phyloP scores from a whole-genome alignment of 495 filamentous ascomycete genomes.

The Xylaria nigripes region DNA sequence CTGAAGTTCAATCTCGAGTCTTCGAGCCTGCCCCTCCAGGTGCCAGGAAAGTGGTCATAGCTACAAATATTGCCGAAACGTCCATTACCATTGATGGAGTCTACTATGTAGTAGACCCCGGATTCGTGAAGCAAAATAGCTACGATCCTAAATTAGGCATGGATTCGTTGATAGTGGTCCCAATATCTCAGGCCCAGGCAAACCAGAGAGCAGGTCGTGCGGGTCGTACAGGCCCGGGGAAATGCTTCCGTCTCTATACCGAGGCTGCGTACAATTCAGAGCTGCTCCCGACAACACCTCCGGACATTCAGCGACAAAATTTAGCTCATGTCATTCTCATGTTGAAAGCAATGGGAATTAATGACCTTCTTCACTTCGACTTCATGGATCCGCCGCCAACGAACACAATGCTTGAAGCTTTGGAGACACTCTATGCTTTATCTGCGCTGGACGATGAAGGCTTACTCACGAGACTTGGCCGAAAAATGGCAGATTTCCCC shows the following conservation, averaged over 20 bases:
- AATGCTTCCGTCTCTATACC: conserved; percentile 93
- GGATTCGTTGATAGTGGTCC: conserved; percentile 91
- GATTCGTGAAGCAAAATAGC: conserved; percentile 95
- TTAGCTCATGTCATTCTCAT: conserved; percentile 92
- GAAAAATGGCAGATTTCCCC: conserved; percentile 98
- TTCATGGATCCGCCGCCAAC: conserved; percentile 98
- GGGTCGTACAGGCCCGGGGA: conserved; percentile 89
- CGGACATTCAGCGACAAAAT: conserved; percentile 95
- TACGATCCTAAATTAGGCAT: conserved; percentile 97
- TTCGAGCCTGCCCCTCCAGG: conserved; percentile 91
- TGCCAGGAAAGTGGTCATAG: conserved; percentile 90
- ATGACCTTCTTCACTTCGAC: conserved; percentile 93
- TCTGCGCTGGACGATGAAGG: conserved; percentile 94
- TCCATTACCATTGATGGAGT: conserved; percentile 96
- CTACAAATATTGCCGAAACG: conserved; percentile 97
- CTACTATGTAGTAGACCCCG: conserved; percentile 94
- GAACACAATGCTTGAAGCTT: conserved; percentile 92
- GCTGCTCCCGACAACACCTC: conserved; percentile 92
- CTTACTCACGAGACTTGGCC: conserved; percentile 79
- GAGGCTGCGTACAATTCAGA: conserved; percentile 93
- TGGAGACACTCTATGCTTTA: conserved; percentile 91
- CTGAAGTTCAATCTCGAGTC: conserved; percentile 87
- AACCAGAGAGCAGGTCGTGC: conserved; percentile 91
- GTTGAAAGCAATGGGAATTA: conserved; percentile 99
- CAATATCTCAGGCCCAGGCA: conserved; percentile 93